These are phyloP conservation scores for Picea mariana DNA, from an alignment of 83 land plant species.

Conservation along the genomic window DNA sequence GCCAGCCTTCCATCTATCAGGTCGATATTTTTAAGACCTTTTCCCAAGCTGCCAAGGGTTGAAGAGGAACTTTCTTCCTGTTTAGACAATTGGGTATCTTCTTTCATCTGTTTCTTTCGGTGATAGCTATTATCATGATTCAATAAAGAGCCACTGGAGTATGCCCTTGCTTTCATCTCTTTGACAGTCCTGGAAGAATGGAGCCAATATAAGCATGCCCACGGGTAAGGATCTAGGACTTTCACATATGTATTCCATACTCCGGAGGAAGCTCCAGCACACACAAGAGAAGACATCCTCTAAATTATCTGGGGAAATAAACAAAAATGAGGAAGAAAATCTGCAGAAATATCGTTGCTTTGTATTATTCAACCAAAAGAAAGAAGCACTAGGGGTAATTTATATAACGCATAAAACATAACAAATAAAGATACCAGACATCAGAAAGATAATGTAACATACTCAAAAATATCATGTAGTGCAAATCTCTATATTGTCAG, in stretches of 20 bases:
- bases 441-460: too few relatives aligned
- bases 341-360: too few relatives aligned
- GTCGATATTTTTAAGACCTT: background rate
- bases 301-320: too few relatives aligned
- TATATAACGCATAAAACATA: too few relatives aligned
- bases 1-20: constrained; percentile 6
- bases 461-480: too few relatives aligned
- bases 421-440: too few relatives aligned
- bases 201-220: background rate
- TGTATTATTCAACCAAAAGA: too few relatives aligned
- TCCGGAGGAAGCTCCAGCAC: background rate
- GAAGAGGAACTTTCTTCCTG: background rate
- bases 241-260: background rate
- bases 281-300: background rate
- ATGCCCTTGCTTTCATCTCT: background rate
- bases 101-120: background rate
- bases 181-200: background rate
- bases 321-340: too few relatives aligned
- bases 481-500: too few relatives aligned
- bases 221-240: background rate
- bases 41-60: background rate
- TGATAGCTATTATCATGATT: background rate
- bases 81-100: background rate
- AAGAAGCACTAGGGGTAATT: too few relatives aligned
- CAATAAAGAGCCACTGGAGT: background rate